phyloP scores from a whole-genome alignment of 139 green algal genomes.

The Chlamydomonas sp. region DNA sequence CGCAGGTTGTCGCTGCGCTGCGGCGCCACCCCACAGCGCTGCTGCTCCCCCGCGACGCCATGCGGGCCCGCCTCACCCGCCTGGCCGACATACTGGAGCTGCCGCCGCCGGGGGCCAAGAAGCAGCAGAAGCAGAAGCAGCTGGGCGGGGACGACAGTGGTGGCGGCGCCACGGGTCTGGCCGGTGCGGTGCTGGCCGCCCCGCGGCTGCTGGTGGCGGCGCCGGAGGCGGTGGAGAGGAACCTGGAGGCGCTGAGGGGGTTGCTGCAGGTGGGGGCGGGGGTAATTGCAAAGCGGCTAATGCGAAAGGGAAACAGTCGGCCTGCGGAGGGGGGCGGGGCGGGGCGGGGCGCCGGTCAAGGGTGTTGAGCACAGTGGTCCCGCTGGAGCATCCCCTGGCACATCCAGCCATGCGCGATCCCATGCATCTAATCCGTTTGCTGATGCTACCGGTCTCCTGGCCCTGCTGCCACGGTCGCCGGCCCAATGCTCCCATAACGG shows the following conservation, averaged over 20 bases:
- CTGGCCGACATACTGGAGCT: slow-evolving; percentile 8
- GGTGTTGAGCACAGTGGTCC: no score
- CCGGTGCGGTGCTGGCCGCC: neutral
- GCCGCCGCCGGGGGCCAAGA: neutral
- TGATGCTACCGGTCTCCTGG: no score
- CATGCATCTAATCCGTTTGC: no score
- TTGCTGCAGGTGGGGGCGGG: slow-evolving; percentile 9
- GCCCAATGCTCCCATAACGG: neutral
- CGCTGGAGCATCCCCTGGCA: no score
- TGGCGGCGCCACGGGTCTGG: neutral
- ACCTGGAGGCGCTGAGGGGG: neutral
- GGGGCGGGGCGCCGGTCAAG: neutral
- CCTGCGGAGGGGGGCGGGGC: neutral
- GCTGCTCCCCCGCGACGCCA: neutral
- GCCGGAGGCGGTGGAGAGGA: neutral
- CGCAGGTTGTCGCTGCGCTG: slow-evolving; percentile 1
- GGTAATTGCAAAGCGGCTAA: neutral
- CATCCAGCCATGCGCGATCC: no score
- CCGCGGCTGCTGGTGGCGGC: slow-evolving; percentile 1
- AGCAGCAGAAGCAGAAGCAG: no score
- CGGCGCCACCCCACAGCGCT: slow-evolving; percentile 10
- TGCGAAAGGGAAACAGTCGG: neutral
- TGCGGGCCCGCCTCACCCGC: neutral
- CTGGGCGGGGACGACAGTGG: no score
- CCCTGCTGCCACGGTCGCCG: no score